Evolutionary conservation across 176 grass and related monocot species (phyloP).

Genomic region (Elaeis guineensis): DNA sequence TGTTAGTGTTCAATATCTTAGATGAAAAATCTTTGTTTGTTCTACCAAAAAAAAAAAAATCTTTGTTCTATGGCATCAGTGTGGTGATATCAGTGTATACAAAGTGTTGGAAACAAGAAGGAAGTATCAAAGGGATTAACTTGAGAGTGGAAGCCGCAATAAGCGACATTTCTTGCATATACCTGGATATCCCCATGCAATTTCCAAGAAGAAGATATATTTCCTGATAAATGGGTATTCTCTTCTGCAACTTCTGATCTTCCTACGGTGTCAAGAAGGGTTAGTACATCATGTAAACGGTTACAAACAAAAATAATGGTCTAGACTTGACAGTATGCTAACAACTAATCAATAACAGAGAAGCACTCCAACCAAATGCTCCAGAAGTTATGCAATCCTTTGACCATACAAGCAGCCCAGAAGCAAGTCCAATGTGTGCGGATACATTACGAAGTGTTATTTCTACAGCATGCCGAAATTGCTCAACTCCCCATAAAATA

Average conservation of each 20-base stretch:
- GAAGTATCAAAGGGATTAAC: too few relatives aligned
- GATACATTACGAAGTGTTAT: conserved; percentile 61
- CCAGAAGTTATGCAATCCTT: conserved; percentile 63
- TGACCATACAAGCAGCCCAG: conserved; percentile 70
- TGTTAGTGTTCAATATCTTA: too few relatives aligned
- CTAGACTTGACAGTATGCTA: too few relatives aligned
- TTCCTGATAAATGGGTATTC: conserved; percentile 55
- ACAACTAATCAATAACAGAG: conserved; percentile 48
- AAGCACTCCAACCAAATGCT: conserved; percentile 78
- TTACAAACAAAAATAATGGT: too few relatives aligned
- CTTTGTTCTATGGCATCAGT: too few relatives aligned
- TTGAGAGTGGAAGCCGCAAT: too few relatives aligned
- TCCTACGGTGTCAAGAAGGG: conserved; percentile 34
- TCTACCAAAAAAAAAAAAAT: too few relatives aligned
- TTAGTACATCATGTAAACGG: too few relatives aligned
- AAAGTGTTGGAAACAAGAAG: too few relatives aligned
- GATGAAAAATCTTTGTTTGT: too few relatives aligned
- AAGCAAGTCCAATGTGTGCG: conserved; percentile 77
- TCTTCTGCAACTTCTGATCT: conserved; percentile 59
- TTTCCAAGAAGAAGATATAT: conserved; percentile 87
- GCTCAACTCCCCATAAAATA: conserved; percentile 61
- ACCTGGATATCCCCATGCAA: conserved; percentile 64
- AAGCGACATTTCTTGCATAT: not conserved
- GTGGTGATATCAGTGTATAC: too few relatives aligned
- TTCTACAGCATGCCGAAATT: conserved; percentile 67